Evolutionary conservation across 305 asterid species (phyloP).

Genomic region (Solanum aculeatissimum): DNA sequence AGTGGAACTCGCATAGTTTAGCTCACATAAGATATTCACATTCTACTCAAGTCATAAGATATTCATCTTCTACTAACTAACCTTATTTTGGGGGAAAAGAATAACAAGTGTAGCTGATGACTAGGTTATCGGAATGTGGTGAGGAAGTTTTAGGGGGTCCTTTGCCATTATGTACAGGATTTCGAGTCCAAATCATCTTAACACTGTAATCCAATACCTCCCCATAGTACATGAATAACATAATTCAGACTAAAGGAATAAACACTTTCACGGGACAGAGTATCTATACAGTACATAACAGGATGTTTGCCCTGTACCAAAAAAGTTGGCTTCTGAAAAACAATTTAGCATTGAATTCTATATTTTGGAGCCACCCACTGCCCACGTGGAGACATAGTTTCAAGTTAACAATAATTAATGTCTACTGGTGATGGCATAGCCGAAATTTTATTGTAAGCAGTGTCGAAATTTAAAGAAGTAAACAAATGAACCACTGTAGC

Average conservation of each 20-base stretch:
- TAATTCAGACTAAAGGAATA: background rate
- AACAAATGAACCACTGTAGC: background rate
- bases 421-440: background rate
- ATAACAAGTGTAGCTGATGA: background rate
- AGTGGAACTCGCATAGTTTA: background rate
- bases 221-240: background rate
- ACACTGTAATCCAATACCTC: background rate
- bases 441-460: background rate
- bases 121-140: background rate
- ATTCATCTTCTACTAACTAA: background rate
- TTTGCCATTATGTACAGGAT: background rate
- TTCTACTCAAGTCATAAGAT: background rate
- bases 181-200: background rate
- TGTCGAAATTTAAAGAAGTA: too few relatives aligned
- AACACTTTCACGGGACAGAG: background rate
- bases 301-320: background rate
- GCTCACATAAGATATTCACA: background rate
- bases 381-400: background rate
- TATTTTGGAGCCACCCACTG: background rate
- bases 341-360: background rate
- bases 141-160: background rate
- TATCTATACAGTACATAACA: background rate
- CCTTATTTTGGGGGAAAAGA: background rate
- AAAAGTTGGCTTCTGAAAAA: background rate
- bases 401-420: background rate